Evolutionary conservation across 495 filamentous ascomycete species (phyloP), one percentile per base, ranked within the genome.

Genomic region (Penicillium flavigenum): DNA sequence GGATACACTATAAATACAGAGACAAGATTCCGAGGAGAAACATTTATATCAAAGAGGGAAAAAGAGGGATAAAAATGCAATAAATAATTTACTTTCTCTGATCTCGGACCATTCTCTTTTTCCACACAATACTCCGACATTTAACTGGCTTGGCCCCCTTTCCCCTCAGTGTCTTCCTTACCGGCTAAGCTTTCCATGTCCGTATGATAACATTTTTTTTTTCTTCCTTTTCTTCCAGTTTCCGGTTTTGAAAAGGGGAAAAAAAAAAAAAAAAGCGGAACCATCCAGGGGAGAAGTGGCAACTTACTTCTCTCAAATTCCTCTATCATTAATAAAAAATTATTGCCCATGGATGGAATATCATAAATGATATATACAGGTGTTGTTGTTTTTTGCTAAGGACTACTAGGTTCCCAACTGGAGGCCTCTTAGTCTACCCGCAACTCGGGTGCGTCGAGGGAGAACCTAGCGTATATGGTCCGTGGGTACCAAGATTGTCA

Each of bases 381-480:
- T 51, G 58, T 51, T 54, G 44, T 57, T 63, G 61, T 56, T 64
- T 56, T 61, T 53, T 53, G 38, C 51, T 53, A 53, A 60, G 51
- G 58, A 45, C 52, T 58, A 59, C 66, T 67, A 76, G 73, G 72
- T 68, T 66, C 63, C 50, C 52, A 54, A 60, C 62, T 64, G 62
- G 50, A 52, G 50, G 38, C 38, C 39, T 53, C 64, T 71, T 76
- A 73, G 73, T 73, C 73, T 76, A 75, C 73, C 73, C 73, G 73
- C 71, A 64, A 68, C 65, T 66, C 63, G 67, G 65, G 71, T 63
- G 58, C 55, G 55, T 62, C 43, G 26, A 53, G 20, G 56, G 59
- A 61, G 70, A 76, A 75, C 72, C 72, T 73, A 76, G 73, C 73
- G 72, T 66, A 41, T 63, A 62, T 59, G 59, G 57, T 56, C 67